These are phyloP conservation scores for Stephania cephalantha DNA, from an alignment of 164 flowering plant genomes.

Conservation along the genomic window DNA sequence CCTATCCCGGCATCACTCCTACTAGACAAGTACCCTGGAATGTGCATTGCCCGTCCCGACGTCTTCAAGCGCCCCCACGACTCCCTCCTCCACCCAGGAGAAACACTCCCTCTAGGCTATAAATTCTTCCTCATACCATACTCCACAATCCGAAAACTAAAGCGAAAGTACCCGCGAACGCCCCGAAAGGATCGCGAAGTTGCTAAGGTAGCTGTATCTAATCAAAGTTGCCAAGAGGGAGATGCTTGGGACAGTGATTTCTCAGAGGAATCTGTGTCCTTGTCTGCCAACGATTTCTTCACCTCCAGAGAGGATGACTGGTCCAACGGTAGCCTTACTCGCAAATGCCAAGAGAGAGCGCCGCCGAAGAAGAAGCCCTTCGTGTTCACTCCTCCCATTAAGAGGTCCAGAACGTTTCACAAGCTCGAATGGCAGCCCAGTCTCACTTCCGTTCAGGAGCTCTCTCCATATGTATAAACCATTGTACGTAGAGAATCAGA, in stretches of 20 bases:
- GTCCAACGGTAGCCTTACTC: conserved; percentile 10
- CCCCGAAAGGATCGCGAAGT: conserved; percentile 8
- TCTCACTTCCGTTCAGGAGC: conserved; percentile 45
- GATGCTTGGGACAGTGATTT: conserved; percentile 9
- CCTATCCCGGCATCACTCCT: conserved; percentile 34
- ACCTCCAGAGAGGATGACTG: conserved; percentile 28
- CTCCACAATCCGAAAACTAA: conserved; percentile 44
- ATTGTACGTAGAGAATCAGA: too few relatives aligned
- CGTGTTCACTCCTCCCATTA: conserved; percentile 49
- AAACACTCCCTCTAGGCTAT: conserved; percentile 42
- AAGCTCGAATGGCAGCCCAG: conserved; percentile 55
- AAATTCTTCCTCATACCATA: conserved; percentile 44
- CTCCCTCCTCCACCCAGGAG: conserved; percentile 39
- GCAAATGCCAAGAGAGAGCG: conserved; percentile 5
- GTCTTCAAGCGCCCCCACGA: conserved; percentile 47
- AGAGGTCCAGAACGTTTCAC: conserved; percentile 22
- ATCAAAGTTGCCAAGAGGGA: too few relatives aligned
- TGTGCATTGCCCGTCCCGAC: conserved; percentile 40
- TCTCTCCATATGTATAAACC: conserved; percentile 34
- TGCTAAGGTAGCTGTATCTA: background rate
- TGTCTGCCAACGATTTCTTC: conserved; percentile 42
- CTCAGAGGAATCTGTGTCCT: conserved; percentile 25
- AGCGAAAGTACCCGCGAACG: conserved; percentile 22
- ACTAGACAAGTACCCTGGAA: conserved; percentile 48
- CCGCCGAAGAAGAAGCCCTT: conserved; percentile 24